Base-by-base conservation (phyloP, 1,139 yeast species). In the Hansenula lynferdii region DNA sequence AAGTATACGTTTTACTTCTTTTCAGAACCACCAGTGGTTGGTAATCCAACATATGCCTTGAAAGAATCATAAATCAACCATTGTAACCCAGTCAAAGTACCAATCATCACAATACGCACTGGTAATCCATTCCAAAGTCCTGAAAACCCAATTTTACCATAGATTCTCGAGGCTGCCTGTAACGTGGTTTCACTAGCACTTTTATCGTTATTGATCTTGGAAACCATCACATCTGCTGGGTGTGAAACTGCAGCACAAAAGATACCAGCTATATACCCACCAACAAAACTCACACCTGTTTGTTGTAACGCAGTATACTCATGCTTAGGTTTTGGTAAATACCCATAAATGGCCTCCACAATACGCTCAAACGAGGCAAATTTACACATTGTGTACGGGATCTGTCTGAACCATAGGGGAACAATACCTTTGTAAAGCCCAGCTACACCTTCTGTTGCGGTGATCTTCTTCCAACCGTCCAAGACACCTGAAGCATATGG, bases 141-240 rank as follows among this genome's bases (percentile, higher is more conserved):
- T 27, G 61, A 67, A 60, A 90, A 90, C 6, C 97, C 97, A 56
- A 90, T 89, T 56, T 77, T 74, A 39, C 67, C 62, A 62, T 89
- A 90, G 56, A 90, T 87, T 56, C 92, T 77, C 48, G 68, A 57
- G 40, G 84, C 70, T 15, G 95, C 95, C 36, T 69, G 67, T 31
- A 81, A 81, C 54, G 75, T 70, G 8, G 81, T 58, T 65, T 87
- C 96, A 40, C 74, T 74, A 23, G 83, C 69, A 51, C 70, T 66
- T 56, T 81, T 80, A 48, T 85, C 92, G 43, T 84, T 72, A 60
- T 85, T 89, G 55, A 90, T 77, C 73, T 89, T 85, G 39, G 96
- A 85, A 28, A 90, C 97, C 95, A 90, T 82, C 33, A 89, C 96
- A 65, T 90, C 97, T 29, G 97, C 97, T 31, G 97, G 97, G 64